Evolutionary conservation across 345 rosid species (phyloP), one percentile per base, ranked within the genome.

Genomic region (Aquilaria yunnanensis): DNA sequence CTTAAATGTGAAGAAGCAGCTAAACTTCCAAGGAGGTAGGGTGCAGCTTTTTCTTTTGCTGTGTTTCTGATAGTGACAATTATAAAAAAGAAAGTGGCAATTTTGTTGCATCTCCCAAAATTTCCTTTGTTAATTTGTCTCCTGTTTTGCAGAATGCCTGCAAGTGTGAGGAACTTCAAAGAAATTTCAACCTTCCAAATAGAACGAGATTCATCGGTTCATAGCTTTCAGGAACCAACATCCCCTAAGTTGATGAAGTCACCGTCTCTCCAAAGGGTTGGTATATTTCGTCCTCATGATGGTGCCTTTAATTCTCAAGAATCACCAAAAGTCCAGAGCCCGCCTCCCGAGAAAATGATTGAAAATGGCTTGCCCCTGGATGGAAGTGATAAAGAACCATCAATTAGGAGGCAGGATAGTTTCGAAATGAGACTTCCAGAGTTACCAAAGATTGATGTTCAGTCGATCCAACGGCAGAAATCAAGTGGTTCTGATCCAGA

Each of bases 391-490:
- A 91, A 85, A 73, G 97, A 89, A 62, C 99, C 96, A 68, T 81
- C 96, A 63, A 95, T 95, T 56, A 82, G 63, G 75, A 89, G 97
- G 79, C 99, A 95, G 77, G 99, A 95, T 73, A 95, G 99, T 78
- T 95, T 95, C 46, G 99, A 95, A 78, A 91, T 79, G 93, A 76
- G 88, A 71, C 78, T 95, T 37, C 99, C 99, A 14, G 93, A 91
- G 60, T 74, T 95, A 66, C 99, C 96, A 41, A 95, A 89, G 82
- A 79, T 95, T 74, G 97, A 91, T 78, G 87, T 95, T 63, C 88
- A 79, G 60, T 67, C 92, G 60, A 77, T 77, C 55, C 75, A 88
- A 61, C 78, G 65, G 59, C 89, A 85, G 72, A 77, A 72, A 72
- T 72, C 89, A 63, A 87, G 87, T 68, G 96, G 89, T 65, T 90